A percentile compares a stretch with the other conserved stretches of the same genome.
phyloP scores from a whole-genome alignment of 257 asterid genomes.

The Marsdenia floribunda region DNA sequence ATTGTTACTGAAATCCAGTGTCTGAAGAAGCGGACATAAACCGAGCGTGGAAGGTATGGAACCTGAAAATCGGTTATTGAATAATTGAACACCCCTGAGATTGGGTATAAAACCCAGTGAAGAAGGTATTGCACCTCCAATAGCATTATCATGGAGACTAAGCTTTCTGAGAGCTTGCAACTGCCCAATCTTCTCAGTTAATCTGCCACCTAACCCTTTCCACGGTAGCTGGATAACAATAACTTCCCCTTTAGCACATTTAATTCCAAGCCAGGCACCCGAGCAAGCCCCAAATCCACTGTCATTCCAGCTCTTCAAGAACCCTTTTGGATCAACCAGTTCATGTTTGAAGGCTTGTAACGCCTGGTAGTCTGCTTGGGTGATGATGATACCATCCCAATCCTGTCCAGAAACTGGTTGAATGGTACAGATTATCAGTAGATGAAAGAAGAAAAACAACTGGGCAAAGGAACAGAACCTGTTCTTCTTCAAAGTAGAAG shows the following conservation, averaged over 20 bases:
- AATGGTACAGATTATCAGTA: constrained; percentile 14
- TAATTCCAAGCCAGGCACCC: constrained; percentile 83
- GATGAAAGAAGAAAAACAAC: constrained; percentile 22
- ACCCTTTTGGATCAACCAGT: constrained; percentile 72
- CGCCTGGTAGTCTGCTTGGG: constrained; percentile 69
- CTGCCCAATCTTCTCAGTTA: constrained; percentile 70
- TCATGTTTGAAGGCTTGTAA: constrained; percentile 80
- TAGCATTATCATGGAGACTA: constrained; percentile 82
- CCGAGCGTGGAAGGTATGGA: constrained; percentile 79
- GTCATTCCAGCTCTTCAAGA: constrained; percentile 87
- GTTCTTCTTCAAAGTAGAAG: background rate
- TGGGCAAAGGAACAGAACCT: constrained; percentile 13
- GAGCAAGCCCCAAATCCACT: constrained; percentile 83
- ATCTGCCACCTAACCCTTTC: constrained; percentile 70
- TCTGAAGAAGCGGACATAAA: constrained; percentile 61
- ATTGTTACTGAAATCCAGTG: constrained; percentile 72
- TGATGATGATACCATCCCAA: constrained; percentile 89
- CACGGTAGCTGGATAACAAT: constrained; percentile 95
- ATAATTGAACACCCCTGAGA: constrained; percentile 83
- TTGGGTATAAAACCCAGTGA: constrained; percentile 68
- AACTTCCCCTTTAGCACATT: constrained; percentile 91
- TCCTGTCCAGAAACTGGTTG: constrained; percentile 32
- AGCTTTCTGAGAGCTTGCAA: constrained; percentile 81
- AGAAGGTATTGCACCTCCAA: constrained; percentile 68
- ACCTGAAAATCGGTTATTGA: constrained; percentile 70